phyloP scores from a whole-genome alignment of 2,329 filamentous ascomycete genomes.

The Xenoacremonium recifei region DNA sequence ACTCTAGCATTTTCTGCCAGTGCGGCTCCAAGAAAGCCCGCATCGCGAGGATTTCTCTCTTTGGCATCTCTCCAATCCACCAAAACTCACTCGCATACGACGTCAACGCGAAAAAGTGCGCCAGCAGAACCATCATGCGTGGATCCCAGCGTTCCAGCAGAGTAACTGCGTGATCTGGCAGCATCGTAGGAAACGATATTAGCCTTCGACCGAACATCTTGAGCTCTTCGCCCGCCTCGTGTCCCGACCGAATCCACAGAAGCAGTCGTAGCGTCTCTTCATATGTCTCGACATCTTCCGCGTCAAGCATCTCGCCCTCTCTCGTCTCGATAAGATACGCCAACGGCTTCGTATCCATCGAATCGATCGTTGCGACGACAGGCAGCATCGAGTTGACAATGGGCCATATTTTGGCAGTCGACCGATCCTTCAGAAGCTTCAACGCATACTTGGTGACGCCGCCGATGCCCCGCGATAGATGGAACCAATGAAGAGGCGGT shows the following conservation, averaged over 20 bases:
- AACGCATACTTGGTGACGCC: conserved; percentile 14
- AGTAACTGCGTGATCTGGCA: conserved; percentile 15
- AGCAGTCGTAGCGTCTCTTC: conserved; percentile 13
- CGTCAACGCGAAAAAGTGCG: conserved; percentile 21
- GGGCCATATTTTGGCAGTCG: conserved; percentile 11
- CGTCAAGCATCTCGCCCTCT: conserved; percentile 4
- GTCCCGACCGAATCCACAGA: conserved; percentile 14
- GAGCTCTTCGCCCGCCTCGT: conserved; percentile 10
- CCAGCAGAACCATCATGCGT: conserved; percentile 21
- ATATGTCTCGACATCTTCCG: conserved; percentile 14
- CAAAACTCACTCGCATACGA: conserved; percentile 9
- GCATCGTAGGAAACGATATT: conserved; percentile 15
- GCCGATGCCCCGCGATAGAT: conserved; percentile 20
- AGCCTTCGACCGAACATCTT: conserved; percentile 15
- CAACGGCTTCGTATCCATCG: conserved; percentile 16
- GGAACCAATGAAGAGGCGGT: conserved; percentile 23
- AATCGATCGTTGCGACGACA: too few species aligned
- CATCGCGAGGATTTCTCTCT: conserved; percentile 6
- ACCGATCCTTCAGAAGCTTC: conserved; percentile 10
- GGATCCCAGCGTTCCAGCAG: conserved; percentile 15
- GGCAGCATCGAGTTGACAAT: conserved; percentile 10
- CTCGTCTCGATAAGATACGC: conserved; percentile 9
- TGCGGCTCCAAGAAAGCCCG: not conserved
- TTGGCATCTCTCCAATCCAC: conserved; percentile 12
- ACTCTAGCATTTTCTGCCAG: conserved; percentile 5